Evolutionary conservation across 179 eudicot genomes (phyloP), one percentile per base, ranked within the genome.

Genomic region (Dionaea muscipula): DNA sequence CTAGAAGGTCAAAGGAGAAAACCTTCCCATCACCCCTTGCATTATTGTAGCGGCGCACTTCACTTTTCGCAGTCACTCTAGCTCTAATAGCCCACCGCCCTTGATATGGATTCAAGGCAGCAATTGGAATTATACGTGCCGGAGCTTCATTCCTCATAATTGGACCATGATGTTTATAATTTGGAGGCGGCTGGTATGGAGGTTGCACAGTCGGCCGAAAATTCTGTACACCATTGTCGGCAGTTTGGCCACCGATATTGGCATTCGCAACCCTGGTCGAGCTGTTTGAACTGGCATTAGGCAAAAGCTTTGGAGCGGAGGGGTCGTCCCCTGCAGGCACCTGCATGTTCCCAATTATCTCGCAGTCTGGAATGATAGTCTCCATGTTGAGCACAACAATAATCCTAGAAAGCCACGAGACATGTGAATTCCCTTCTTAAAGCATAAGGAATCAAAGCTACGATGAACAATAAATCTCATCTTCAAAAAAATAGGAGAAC

Each of bases 1-100:
- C 98, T 50, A 91, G 93, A 19, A 91, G 86, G 59, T 91, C 98
- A 76, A 91, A 91, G 47, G 96, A 87, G 64, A 91, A 87, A 18
- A 91, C 98, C 68, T 88, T 87, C 22, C 98, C 98, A 69, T 91
- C 93, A 61, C 98, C 98, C 50, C 53, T 78, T 35, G 94, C 86
- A 70, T 91, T 91, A 64, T 82, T 91, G 74, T 84, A 91, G 44
- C 86, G 88, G 11, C 96, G 94, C 40, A 91, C 75, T 28, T 87
- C 93, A 3, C 86, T 83, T 68, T 91, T 91, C 3, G 96, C 81
- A 50, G 98, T 91, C 36, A 91, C 96, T 65, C 98, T 80, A 26
- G 98, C 96, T 62, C 84, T 91, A 36, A 91, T 85, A 53, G 96
- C 94, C 98, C 96, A 91, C 27, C 98, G 81, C 7, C 96, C 96